Conservation (phyloP, 2,329 filamentous ascomycete species). For the Herpotrichia juniperi region DNA sequence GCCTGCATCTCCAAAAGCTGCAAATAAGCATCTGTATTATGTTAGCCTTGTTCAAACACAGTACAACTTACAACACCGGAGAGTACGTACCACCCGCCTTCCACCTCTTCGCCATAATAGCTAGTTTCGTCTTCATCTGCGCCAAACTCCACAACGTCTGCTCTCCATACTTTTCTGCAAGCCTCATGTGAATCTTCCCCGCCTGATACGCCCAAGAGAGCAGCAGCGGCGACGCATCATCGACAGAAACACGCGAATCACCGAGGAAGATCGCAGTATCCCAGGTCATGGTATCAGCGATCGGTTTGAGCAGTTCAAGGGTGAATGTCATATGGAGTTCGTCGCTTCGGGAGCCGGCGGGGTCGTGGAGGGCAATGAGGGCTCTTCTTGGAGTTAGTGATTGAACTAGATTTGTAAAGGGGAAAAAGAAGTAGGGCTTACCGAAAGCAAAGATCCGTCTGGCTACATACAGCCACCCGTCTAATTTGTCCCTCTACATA, state of each 20-base stretch:
- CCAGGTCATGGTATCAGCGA: constrained; percentile 1
- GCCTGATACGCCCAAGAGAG: constrained; percentile 1
- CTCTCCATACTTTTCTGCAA: not conserved
- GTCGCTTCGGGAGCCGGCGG: not conserved
- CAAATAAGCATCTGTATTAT: not conserved
- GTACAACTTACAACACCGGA: not conserved
- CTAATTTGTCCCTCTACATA: not conserved
- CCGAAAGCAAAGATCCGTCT: constrained; percentile 1
- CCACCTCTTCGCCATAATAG: constrained; percentile 1
- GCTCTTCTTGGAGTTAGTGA: not conserved
- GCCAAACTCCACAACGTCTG: not conserved
- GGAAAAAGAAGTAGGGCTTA: not conserved
- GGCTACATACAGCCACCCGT: not conserved
- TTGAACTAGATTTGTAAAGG: not conserved
- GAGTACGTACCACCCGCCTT: not conserved
- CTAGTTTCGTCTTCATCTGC: not conserved
- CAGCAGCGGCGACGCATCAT: not conserved
- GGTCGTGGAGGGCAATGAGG: not conserved
- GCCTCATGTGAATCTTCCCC: not conserved
- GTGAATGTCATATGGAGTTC: not conserved
- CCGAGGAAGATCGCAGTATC: not conserved
- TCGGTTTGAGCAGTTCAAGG: not conserved
- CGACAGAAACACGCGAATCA: not conserved
- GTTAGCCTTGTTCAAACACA: not conserved
- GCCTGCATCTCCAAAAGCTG: constrained; percentile 1